Evolutionary conservation across 495 filamentous ascomycete genomes (phyloP).

Genomic region (Lasiosphaeria miniovina): DNA sequence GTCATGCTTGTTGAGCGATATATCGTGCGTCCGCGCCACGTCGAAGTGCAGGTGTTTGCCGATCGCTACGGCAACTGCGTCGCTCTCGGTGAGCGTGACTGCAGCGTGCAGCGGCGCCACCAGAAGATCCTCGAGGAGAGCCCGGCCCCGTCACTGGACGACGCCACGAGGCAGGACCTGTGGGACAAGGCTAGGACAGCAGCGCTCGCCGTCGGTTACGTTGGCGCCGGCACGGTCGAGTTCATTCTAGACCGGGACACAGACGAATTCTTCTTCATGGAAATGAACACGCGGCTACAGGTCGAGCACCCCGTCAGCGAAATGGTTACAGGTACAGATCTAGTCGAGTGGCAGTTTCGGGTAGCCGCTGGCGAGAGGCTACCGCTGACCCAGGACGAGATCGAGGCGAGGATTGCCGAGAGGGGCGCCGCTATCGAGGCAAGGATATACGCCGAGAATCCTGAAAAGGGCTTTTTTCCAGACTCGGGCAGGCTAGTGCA

Average conservation of each 20-base stretch:
- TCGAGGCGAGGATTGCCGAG: constrained; percentile 71
- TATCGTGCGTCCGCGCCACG: constrained; percentile 88
- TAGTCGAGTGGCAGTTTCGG: constrained; percentile 95
- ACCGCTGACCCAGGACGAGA: constrained; percentile 80
- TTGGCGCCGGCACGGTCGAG: constrained; percentile 95
- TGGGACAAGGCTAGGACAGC: constrained; percentile 93
- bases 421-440: constrained; percentile 90
- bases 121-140: constrained; percentile 98
- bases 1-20: constrained; percentile 97
- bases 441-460: constrained; percentile 94
- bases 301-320: constrained; percentile 98
- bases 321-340: constrained; percentile 91
- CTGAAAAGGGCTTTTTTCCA: constrained; percentile 83
- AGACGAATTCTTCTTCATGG: constrained; percentile 97
- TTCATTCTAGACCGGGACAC: constrained; percentile 98
- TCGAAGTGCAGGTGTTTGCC: constrained; percentile 97
- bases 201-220: constrained; percentile 87
- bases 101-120: constrained; percentile 82
- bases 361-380: constrained; percentile 83
- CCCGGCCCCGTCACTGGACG: constrained; percentile 81
- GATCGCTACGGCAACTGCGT: constrained; percentile 85
- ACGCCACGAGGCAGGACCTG: constrained; percentile 75
- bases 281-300: constrained; percentile 97
- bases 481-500: constrained; percentile 88
- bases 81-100: constrained; percentile 81